phyloP scores from a whole-genome alignment of 441 rosid genomes.

The Gossypium schwendimanii region DNA sequence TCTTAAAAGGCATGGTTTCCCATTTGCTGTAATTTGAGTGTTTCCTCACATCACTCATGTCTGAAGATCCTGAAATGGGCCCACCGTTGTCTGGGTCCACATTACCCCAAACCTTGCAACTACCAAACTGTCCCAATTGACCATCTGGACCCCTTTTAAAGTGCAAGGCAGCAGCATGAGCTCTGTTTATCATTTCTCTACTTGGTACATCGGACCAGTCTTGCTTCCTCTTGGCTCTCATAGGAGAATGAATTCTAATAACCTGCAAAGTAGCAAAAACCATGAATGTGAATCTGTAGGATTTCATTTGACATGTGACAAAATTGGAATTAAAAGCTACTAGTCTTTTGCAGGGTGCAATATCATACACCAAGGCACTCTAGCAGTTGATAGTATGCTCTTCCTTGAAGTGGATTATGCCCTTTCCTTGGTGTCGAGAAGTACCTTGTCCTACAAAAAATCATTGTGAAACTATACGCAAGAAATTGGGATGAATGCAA shows the following conservation, averaged over 20 bases:
- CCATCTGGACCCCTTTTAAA: constrained; percentile 48
- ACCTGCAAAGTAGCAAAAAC: constrained; percentile 42
- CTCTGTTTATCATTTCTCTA: constrained; percentile 61
- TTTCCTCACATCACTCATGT: constrained; percentile 70
- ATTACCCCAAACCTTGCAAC: constrained; percentile 87
- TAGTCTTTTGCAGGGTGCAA: constrained; percentile 8
- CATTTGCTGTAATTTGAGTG: constrained; percentile 77
- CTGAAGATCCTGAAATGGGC: constrained; percentile 73
- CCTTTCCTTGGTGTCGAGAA: constrained; percentile 92
- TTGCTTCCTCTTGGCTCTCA: constrained; percentile 67
- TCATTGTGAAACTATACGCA: neutral
- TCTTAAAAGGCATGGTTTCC: constrained; percentile 78
- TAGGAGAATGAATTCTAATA: constrained; percentile 89
- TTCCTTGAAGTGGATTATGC: constrained; percentile 95
- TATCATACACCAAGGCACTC: constrained; percentile 90
- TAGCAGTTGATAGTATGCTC: constrained; percentile 93
- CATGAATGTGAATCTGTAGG: constrained; percentile 18
- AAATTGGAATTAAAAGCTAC: neutral
- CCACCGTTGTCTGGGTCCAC: constrained; percentile 47
- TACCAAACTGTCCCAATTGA: constrained; percentile 66
- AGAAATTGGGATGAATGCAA: neutral
- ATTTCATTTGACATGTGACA: neutral
- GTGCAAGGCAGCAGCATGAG: constrained; percentile 71
- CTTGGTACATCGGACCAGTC: constrained; percentile 88
- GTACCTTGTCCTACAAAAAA: constrained; percentile 71